Conservation (phyloP, 2,329 filamentous ascomycete genomes). For the Cercospora janseana region DNA sequence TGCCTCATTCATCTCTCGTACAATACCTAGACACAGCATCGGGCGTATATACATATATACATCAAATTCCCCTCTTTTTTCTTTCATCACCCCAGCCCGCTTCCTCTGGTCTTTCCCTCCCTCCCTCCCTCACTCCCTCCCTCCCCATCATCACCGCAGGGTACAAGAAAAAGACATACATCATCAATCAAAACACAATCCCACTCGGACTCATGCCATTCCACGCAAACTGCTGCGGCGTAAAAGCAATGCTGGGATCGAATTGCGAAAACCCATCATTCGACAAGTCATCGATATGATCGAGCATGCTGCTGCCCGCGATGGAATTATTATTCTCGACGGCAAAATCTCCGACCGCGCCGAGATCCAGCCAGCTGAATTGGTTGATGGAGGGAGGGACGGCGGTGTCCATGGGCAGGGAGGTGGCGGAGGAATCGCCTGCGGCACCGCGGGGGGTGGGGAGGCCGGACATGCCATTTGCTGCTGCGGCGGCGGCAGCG, state of each 20-base stretch:
- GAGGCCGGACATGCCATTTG: conserved; percentile 15
- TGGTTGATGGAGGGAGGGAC: conserved; percentile 47
- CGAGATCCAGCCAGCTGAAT: conserved; percentile 62
- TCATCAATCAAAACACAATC: conserved; percentile 35
- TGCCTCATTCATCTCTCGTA: too few species aligned
- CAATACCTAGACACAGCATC: too few species aligned
- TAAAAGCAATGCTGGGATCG: conserved; percentile 32
- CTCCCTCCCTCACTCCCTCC: too few species aligned
- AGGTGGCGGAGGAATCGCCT: too few species aligned
- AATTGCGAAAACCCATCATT: conserved; percentile 33
- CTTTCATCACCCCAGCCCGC: too few species aligned
- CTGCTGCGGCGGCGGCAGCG: conserved; percentile 15
- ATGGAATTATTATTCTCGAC: conserved; percentile 36
- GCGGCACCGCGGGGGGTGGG: conserved; percentile 10
- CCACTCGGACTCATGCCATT: conserved; percentile 30
- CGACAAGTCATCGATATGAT: conserved; percentile 33
- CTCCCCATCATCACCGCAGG: too few species aligned
- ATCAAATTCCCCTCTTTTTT: too few species aligned
- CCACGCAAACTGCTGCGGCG: conserved; percentile 30
- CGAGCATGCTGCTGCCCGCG: conserved; percentile 32
- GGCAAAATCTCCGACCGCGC: conserved; percentile 58
- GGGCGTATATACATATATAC: too few species aligned
- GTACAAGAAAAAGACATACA: too few species aligned
- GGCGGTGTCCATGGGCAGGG: conserved; percentile 24
- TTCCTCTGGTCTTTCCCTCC: too few species aligned